These are phyloP conservation scores for Tetracladium setigerum DNA, from an alignment of 495 filamentous ascomycete genomes.

Conservation along the genomic window DNA sequence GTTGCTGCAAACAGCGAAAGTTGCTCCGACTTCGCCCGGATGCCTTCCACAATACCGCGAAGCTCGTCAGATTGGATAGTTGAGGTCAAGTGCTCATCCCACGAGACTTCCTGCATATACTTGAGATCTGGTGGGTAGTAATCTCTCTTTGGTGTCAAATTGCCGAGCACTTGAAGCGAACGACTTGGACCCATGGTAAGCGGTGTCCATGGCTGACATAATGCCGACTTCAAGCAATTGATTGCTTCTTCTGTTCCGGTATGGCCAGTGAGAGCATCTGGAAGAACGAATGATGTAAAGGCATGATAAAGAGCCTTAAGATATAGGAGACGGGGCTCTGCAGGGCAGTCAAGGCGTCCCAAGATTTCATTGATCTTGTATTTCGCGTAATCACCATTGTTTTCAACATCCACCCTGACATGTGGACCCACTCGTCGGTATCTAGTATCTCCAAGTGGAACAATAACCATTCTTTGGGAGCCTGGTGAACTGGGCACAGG, in stretches of 20 bases:
- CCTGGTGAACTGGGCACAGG: background rate
- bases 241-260: conserved; percentile 58
- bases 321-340: conserved; percentile 38
- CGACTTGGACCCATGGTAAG: conserved; percentile 15
- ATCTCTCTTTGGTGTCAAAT: conserved; percentile 38
- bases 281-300: no score
- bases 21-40: conserved; percentile 31
- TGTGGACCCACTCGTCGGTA: conserved; percentile 1
- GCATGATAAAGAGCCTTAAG: conserved; percentile 51
- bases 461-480: conserved; percentile 9
- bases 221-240: conserved; percentile 39
- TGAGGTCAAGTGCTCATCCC: conserved; percentile 27
- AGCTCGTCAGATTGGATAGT: conserved; percentile 50
- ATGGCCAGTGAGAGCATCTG: conserved; percentile 46
- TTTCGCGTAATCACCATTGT: conserved; percentile 14
- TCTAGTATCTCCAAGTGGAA: conserved; percentile 2
- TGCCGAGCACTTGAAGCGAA: conserved; percentile 30
- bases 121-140: conserved; percentile 49
- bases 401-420: background rate
- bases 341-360: conserved; percentile 36
- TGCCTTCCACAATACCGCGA: conserved; percentile 28
- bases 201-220: conserved; percentile 33
- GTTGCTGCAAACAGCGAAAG: conserved; percentile 14
- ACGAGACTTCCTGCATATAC: conserved; percentile 16
- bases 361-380: conserved; percentile 42